A percentile compares a stretch with the other conserved stretches of the same genome.
These are phyloP conservation scores for Fusarium tricinctum DNA, from an alignment of 2,329 filamentous ascomycete genomes.

Conservation along the genomic window DNA sequence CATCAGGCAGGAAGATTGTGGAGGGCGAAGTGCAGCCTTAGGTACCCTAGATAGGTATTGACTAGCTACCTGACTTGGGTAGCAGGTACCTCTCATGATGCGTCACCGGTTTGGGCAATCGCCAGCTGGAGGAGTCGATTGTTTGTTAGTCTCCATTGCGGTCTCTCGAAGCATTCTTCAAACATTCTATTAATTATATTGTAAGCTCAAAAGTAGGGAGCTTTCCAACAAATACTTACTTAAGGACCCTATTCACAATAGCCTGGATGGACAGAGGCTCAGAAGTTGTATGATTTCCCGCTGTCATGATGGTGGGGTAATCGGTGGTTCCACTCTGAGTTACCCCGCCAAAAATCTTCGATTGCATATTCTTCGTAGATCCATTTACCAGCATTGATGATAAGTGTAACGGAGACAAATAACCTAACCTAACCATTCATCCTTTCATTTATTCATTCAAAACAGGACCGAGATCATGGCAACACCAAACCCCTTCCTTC, in stretches of 20 bases:
- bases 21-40: conserved; percentile 20
- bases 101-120: conserved; percentile 17
- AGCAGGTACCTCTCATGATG: conserved; percentile 2
- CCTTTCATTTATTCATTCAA: background rate
- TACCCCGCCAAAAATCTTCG: conserved; percentile 42
- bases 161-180: background rate
- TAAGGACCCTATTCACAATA: too few species aligned
- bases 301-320: conserved; percentile 6
- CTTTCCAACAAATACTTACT: background rate
- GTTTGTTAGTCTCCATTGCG: background rate
- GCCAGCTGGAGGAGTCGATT: background rate
- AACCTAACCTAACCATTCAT: background rate
- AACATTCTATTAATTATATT: background rate
- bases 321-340: conserved; percentile 16
- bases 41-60: too few species aligned
- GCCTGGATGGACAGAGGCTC: too few species aligned
- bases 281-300: background rate
- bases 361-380: background rate
- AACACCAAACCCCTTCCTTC: conserved; percentile 73
- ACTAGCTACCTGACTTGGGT: too few species aligned
- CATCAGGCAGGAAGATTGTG: conserved; percentile 19
- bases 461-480: conserved; percentile 20
- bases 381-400: background rate
- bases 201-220: background rate
- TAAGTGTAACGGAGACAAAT: background rate